Evolutionary conservation across 2,329 filamentous ascomycete genomes (phyloP).

Genomic region (Phialophora macrospora): DNA sequence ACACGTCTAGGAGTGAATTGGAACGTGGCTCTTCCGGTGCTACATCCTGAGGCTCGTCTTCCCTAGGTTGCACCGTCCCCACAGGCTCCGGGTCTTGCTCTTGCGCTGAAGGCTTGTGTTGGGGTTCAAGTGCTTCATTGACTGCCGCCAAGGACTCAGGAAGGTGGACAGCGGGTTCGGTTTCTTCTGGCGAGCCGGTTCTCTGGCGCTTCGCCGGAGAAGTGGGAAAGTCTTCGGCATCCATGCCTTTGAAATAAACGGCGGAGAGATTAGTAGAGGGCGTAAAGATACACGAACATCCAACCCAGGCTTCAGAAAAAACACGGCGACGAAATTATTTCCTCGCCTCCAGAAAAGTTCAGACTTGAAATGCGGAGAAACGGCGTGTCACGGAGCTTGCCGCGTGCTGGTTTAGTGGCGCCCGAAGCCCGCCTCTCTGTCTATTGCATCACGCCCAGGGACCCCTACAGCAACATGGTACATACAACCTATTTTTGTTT

Average conservation of each 20-base stretch:
- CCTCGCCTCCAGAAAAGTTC: slow-evolving; percentile 3
- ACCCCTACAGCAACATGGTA: too few species aligned
- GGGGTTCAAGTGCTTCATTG: slow-evolving; percentile 4
- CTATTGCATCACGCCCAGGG: background rate
- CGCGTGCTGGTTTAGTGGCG: background rate
- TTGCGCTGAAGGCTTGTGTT: background rate
- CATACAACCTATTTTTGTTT: too few species aligned
- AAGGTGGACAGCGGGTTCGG: background rate
- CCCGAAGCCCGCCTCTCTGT: too few species aligned
- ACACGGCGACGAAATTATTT: background rate
- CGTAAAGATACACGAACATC: background rate
- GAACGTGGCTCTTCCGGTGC: slow-evolving; percentile 1
- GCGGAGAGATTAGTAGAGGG: background rate
- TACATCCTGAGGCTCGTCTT: background rate
- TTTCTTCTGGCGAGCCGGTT: slow-evolving; percentile 30
- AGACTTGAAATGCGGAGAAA: slow-evolving; percentile 6
- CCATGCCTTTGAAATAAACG: slow-evolving; percentile 23
- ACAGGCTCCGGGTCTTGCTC: background rate
- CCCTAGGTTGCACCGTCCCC: background rate
- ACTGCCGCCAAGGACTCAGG: background rate
- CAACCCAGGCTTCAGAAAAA: background rate
- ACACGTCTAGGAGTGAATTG: slow-evolving; percentile 35
- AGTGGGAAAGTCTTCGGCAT: slow-evolving; percentile 34
- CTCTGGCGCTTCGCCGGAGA: slow-evolving; percentile 37
- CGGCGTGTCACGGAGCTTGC: background rate